Percentiles rank a stretch among this genome's conserved stretches.
Conservation (phyloP, 164 flowering plant species). For the Buxus sempervirens region DNA sequence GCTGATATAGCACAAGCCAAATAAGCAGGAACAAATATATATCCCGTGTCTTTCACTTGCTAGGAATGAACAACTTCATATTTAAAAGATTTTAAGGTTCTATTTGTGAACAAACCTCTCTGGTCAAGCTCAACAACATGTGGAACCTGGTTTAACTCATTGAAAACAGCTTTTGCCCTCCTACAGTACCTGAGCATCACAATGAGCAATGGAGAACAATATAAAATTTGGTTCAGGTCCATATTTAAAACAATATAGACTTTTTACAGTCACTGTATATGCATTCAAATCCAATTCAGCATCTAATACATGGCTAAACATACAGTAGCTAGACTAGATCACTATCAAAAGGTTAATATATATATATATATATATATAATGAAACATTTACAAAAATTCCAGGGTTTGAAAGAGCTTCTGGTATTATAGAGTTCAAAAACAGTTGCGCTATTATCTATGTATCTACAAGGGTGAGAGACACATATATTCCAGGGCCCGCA, state of each 20-base stretch:
- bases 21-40: background rate
- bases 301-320: too few relatives aligned
- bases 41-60: background rate
- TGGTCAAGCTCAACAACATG: conserved; percentile 82
- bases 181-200: conserved; percentile 62
- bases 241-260: background rate
- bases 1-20: background rate
- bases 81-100: background rate
- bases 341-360: too few relatives aligned
- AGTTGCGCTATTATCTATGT: too few relatives aligned
- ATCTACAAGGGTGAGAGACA: too few relatives aligned
- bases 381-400: too few relatives aligned
- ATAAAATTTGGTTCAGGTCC: background rate
- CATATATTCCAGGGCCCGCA: too few relatives aligned
- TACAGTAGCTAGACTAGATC: too few relatives aligned
- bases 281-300: too few relatives aligned
- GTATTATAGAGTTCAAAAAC: too few relatives aligned
- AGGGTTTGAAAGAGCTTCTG: too few relatives aligned
- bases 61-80: background rate
- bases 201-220: background rate
- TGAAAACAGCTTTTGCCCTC: conserved; percentile 84
- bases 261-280: background rate
- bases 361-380: too few relatives aligned
- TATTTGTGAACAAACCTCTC: conserved; percentile 53
- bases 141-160: conserved; percentile 70